Evolutionary conservation across 208 protist genomes (phyloP).

Genomic region (Crithidia bombi): DNA sequence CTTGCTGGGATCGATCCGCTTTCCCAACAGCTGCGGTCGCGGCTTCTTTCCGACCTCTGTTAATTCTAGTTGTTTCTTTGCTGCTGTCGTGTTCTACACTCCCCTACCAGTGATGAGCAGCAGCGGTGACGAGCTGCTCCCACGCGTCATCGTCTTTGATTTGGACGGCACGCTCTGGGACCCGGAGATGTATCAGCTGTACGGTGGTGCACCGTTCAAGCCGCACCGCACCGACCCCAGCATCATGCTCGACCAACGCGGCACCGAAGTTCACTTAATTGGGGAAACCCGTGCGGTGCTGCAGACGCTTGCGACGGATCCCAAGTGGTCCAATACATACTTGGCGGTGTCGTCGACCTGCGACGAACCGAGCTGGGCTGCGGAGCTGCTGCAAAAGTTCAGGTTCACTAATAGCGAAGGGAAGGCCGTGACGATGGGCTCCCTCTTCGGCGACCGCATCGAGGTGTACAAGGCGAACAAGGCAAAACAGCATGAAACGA

Average conservation of each 20-base stretch:
- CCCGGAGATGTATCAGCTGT: slow-evolving; percentile 90
- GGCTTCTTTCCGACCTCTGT: too few species aligned
- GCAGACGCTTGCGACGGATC: slow-evolving; percentile 51
- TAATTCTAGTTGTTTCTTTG: too few species aligned
- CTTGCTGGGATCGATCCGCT: too few species aligned
- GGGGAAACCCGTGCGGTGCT: slow-evolving; percentile 78
- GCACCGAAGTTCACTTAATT: slow-evolving; percentile 68
- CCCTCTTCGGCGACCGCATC: slow-evolving; percentile 65
- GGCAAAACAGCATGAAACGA: slow-evolving; percentile 55
- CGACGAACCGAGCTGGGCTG: slow-evolving; percentile 82
- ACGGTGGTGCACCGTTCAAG: slow-evolving; percentile 78
- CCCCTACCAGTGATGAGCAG: too few species aligned
- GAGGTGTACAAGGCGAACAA: slow-evolving; percentile 83
- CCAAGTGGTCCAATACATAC: slow-evolving; percentile 52
- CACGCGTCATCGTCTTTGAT: slow-evolving; percentile 91
- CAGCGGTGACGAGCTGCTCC: too few species aligned
- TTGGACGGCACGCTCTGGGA: slow-evolving; percentile 90
- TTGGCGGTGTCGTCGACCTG: slow-evolving; percentile 85
- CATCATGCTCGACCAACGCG: slow-evolving; percentile 57
- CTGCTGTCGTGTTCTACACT: too few species aligned
- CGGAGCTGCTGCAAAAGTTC: slow-evolving; percentile 73
- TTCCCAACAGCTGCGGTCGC: too few species aligned
- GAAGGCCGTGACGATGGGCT: slow-evolving; percentile 52
- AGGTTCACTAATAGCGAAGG: slow-evolving; percentile 39
- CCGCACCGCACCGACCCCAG: slow-evolving; percentile 37